Percentiles rank a stretch among this genome's conserved stretches.
These are phyloP conservation scores for Gentiana straminea DNA, from an alignment of 257 asterid species.

Conservation along the genomic window DNA sequence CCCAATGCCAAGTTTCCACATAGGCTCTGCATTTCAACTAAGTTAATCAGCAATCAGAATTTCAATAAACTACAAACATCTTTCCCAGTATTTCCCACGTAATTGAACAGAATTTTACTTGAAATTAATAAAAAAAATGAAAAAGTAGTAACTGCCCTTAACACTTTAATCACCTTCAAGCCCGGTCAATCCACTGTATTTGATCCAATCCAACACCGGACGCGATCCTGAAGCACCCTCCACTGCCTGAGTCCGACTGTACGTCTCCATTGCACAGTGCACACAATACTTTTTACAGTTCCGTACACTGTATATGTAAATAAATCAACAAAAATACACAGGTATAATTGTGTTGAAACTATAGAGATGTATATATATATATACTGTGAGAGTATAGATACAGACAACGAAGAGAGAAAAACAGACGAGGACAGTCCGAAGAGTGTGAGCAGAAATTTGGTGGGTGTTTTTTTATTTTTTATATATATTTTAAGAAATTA, in stretches of 20 bases:
- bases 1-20: constrained; percentile 70
- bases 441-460: constrained; percentile 2
- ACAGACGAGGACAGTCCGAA: constrained; percentile 5
- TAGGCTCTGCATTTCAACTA: constrained; percentile 70
- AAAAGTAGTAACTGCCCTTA: background rate
- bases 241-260: constrained; percentile 21
- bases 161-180: constrained; percentile 26
- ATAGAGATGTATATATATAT: background rate
- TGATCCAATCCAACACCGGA: constrained; percentile 35
- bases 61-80: too few species aligned
- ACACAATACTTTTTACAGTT: constrained; percentile 6
- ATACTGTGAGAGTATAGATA: background rate
- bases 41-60: background rate
- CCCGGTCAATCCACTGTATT: constrained; percentile 28
- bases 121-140: constrained; percentile 8
- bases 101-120: constrained; percentile 15
- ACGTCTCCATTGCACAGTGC: constrained; percentile 22
- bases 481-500: too few species aligned
- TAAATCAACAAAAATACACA: constrained; percentile 6
- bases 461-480: too few species aligned
- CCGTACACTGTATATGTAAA: constrained; percentile 13
- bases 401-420: constrained; percentile 10
- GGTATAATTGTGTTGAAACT: constrained; percentile 2
- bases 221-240: constrained; percentile 23
- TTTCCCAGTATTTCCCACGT: constrained; percentile 1